Evolutionary conservation across 495 filamentous ascomycete species (phyloP).

Genomic region (Sabuloglossum arenarium): DNA sequence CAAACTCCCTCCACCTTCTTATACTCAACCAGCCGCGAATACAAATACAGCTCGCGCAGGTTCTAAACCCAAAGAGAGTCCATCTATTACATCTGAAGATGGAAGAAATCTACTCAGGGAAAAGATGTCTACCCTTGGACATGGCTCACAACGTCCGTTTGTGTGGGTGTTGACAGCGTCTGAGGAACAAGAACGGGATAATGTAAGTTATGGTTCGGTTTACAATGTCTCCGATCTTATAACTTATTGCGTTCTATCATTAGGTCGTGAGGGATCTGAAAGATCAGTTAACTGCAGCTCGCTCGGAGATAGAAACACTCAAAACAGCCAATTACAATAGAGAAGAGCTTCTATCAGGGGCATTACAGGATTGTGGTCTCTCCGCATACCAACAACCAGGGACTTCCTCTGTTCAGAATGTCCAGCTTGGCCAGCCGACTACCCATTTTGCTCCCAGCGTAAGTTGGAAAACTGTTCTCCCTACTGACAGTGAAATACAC

Average conservation of each 20-base stretch:
- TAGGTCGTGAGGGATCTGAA: neutral
- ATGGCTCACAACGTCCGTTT: neutral
- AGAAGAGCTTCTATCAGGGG: neutral
- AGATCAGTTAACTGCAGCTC: neutral
- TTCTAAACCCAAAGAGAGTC: neutral
- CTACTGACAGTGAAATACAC: no score
- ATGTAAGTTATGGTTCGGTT: neutral
- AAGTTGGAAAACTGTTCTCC: no score
- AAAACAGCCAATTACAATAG: neutral
- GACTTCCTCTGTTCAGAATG: neutral
- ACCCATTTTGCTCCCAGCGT: neutral
- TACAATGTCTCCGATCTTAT: neutral
- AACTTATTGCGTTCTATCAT: neutral
- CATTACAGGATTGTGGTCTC: neutral
- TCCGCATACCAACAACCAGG: neutral
- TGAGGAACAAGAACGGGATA: neutral
- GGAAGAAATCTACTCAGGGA: neutral
- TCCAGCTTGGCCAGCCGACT: neutral
- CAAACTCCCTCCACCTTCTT: neutral
- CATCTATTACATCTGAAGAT: neutral
- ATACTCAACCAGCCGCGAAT: neutral
- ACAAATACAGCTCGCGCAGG: neutral
- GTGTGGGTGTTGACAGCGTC: neutral
- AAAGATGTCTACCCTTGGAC: neutral
- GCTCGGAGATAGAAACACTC: neutral